Conservation (phyloP, 2,329 filamentous ascomycete species). For the Penicillium thymicola region DNA sequence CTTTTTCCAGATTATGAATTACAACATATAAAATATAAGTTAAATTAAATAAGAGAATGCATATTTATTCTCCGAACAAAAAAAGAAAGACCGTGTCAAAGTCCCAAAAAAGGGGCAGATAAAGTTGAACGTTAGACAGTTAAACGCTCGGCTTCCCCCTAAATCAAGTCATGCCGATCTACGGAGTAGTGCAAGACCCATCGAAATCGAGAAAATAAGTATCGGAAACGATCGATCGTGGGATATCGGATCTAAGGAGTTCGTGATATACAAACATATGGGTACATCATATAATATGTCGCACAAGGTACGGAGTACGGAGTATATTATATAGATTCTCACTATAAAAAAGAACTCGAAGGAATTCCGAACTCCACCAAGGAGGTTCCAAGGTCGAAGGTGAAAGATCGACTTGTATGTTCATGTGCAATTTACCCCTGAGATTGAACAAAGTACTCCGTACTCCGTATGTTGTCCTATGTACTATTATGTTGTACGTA, state of each 20-base stretch:
- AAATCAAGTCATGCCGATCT: slow-evolving; percentile 13
- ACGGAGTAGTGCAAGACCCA: slow-evolving; percentile 1
- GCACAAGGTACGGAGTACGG: neutral
- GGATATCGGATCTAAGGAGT: slow-evolving; percentile 9
- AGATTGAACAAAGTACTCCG: neutral
- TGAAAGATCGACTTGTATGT: neutral
- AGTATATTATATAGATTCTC: no score
- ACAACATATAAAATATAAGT: neutral
- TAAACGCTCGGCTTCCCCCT: neutral
- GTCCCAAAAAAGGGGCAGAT: neutral
- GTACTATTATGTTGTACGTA: no score
- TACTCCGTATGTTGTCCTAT: no score
- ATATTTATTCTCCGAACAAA: no score
- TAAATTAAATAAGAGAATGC: neutral
- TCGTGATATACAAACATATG: neutral
- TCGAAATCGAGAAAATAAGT: slow-evolving; percentile 1
- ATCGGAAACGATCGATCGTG: slow-evolving; percentile 21
- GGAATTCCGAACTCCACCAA: neutral
- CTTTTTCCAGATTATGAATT: neutral
- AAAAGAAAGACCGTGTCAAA: neutral
- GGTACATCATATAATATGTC: neutral
- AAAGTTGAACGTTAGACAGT: neutral
- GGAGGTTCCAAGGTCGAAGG: neutral
- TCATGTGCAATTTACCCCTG: slow-evolving; percentile 16
- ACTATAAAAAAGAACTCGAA: neutral